Evolutionary conservation across 2,329 filamentous ascomycete species (phyloP).

Genomic region (Harringtonia lauricola): DNA sequence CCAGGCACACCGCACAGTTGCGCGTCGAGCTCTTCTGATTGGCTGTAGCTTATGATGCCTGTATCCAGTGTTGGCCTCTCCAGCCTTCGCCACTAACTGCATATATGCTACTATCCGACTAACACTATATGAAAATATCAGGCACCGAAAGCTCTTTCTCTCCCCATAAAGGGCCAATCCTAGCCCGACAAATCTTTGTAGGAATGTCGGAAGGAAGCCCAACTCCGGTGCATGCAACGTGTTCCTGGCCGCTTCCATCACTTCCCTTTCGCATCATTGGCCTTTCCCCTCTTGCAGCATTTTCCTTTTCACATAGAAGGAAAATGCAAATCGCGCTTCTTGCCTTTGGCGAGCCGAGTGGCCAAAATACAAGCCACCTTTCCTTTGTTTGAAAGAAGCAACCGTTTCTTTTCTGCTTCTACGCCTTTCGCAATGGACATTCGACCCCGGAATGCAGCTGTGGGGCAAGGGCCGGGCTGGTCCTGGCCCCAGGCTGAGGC

Average conservation of each 20-base stretch:
- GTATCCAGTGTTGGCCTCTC: not conserved
- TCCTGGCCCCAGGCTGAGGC: not conserved
- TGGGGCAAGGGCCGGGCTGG: constrained; percentile 2
- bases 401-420: not conserved
- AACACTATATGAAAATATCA: too few relatives aligned
- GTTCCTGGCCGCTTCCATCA: not conserved
- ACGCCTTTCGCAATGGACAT: constrained; percentile 3
- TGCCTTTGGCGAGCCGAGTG: constrained; percentile 1
- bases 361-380: not conserved
- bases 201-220: not conserved
- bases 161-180: too few relatives aligned
- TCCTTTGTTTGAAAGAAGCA: not conserved
- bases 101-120: too few relatives aligned
- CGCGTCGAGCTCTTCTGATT: constrained; percentile 15
- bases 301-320: not conserved
- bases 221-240: not conserved
- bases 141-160: too few relatives aligned
- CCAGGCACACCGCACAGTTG: constrained; percentile 17
- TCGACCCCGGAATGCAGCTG: not conserved
- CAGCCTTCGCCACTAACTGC: too few relatives aligned
- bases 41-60: constrained; percentile 9
- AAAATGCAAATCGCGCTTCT: not conserved
- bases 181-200: too few relatives aligned
- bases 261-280: not conserved
- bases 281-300: not conserved